A percentile compares a stretch with the other conserved stretches of the same genome.
Conservation (phyloP, 2,329 filamentous ascomycete species). For the Aspergillus nomiae region DNA sequence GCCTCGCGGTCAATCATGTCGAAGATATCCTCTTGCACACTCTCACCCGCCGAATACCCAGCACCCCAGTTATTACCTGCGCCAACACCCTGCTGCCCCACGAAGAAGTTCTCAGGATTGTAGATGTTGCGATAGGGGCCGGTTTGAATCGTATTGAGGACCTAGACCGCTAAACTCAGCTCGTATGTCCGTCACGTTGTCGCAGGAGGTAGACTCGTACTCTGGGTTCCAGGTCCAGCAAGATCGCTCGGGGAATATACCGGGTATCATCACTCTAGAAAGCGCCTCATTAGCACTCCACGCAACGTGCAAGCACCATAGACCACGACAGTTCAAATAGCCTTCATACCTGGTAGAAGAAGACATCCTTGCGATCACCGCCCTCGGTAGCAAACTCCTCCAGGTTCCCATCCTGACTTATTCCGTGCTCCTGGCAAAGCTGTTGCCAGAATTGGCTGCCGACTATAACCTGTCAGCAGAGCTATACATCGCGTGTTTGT, state of each 20-base stretch:
- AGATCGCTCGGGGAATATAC: conserved; percentile 94
- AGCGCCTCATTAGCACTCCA: neutral
- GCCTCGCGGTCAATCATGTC: conserved; percentile 99
- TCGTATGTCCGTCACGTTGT: neutral
- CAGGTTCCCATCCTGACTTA: conserved; percentile 94
- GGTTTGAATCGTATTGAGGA: conserved; percentile 89
- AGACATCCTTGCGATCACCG: conserved; percentile 97
- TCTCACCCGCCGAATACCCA: conserved; percentile 89
- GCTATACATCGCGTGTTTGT: neutral
- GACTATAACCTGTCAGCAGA: conserved; percentile 59
- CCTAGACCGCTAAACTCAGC: conserved; percentile 44
- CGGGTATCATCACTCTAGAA: conserved; percentile 88
- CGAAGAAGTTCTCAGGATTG: conserved; percentile 98
- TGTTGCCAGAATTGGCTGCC: conserved; percentile 99
- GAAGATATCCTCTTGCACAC: conserved; percentile 93
- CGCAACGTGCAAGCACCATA: neutral
- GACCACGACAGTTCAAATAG: neutral
- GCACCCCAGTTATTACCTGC: conserved; percentile 99
- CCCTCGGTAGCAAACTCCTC: conserved; percentile 98
- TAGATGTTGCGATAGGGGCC: conserved; percentile 98
- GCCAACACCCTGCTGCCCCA: conserved; percentile 89
- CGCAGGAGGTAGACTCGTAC: conserved; percentile 49
- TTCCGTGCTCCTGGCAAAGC: conserved; percentile 95
- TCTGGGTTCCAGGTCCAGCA: conserved; percentile 91
- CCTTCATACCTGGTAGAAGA: conserved; percentile 78